Conservation (phyloP, 83 land plant genomes). For the Thuja plicata region DNA sequence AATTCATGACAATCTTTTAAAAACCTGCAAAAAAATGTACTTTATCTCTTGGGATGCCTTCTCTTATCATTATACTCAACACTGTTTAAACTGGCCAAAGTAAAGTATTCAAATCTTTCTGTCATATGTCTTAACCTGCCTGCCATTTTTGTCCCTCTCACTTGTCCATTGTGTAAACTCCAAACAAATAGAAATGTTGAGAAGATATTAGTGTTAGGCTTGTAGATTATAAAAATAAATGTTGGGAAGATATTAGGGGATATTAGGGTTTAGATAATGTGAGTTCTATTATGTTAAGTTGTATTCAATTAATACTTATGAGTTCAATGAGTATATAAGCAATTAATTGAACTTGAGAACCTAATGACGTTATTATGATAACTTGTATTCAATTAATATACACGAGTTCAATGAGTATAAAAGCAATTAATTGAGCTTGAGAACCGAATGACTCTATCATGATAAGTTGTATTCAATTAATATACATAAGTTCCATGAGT, state of each 20-base stretch:
- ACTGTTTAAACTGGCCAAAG: neutral
- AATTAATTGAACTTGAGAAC: too few relatives aligned
- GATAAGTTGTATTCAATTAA: neutral
- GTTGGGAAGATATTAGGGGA: too few relatives aligned
- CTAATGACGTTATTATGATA: neutral
- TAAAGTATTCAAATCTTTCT: neutral
- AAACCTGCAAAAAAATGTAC: neutral
- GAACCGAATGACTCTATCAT: neutral
- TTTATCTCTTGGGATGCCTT: neutral
- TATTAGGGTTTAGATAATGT: neutral
- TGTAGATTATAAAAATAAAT: too few relatives aligned
- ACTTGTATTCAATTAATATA: too few relatives aligned
- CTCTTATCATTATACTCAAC: neutral
- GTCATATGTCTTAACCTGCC: neutral
- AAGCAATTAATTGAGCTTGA: too few relatives aligned
- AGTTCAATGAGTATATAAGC: too few relatives aligned
- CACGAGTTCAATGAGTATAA: too few relatives aligned
- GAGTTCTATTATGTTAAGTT: neutral
- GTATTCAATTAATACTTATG: too few relatives aligned
- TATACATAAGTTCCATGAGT: too few relatives aligned
- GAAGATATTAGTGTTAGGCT: too few relatives aligned
- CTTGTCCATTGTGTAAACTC: neutral
- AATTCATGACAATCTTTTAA: too few relatives aligned
- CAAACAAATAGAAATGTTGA: neutral
- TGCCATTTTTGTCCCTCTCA: neutral